Conservation (phyloP, 2,329 filamentous ascomycete genomes). For the Fusarium siculi region DNA sequence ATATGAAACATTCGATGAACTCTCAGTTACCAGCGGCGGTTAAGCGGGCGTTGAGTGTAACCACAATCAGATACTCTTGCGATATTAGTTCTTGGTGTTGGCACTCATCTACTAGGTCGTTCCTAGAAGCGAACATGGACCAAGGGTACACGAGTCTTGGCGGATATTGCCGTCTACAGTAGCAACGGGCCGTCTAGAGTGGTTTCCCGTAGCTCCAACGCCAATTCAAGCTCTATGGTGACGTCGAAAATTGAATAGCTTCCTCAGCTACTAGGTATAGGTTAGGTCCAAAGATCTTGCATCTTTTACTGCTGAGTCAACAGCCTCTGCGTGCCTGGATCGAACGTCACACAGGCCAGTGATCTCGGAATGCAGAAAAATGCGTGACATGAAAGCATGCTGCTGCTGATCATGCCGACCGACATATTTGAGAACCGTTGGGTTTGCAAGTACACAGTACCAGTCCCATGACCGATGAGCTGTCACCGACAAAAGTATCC, state of each 20-base stretch:
- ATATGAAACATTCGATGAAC: neutral
- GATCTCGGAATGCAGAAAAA: constrained; percentile 23
- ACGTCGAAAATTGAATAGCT: constrained; percentile 9
- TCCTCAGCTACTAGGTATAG: neutral
- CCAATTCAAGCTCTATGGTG: constrained; percentile 15
- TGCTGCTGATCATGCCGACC: constrained; percentile 34
- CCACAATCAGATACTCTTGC: neutral
- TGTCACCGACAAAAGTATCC: constrained; percentile 15
- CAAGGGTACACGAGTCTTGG: neutral
- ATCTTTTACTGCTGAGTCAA: constrained; percentile 10
- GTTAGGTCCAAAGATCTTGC: neutral
- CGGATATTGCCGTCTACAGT: constrained; percentile 23
- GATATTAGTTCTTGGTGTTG: neutral
- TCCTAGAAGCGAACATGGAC: neutral
- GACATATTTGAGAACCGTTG: constrained; percentile 17
- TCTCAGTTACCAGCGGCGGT: neutral
- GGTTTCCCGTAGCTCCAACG: constrained; percentile 16
- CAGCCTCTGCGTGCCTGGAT: constrained; percentile 12
- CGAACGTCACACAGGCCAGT: constrained; percentile 12
- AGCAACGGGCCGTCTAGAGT: constrained; percentile 22
- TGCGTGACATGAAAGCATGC: constrained; percentile 35
- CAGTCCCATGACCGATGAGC: neutral
- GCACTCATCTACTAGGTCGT: neutral
- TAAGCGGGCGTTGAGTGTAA: neutral
- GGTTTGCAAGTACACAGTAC: constrained; percentile 24